Conservation (phyloP, 2,329 filamentous ascomycete species). For the Blastomyces silverae region DNA sequence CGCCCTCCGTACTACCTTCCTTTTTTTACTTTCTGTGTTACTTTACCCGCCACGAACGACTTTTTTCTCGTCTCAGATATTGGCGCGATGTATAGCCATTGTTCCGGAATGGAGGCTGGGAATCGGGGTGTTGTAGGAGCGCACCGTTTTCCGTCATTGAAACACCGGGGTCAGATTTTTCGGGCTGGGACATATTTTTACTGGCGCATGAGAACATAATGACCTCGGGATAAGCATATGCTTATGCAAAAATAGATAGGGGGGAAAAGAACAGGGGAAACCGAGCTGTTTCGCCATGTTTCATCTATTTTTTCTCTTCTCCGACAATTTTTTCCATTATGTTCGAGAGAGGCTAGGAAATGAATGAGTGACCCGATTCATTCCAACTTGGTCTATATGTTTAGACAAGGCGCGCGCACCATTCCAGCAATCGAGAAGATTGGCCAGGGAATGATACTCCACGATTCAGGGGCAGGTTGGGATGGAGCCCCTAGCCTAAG, state of each 20-base stretch:
- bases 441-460: too few relatives aligned
- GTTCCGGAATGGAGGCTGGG: not conserved
- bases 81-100: not conserved
- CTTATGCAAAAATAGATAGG: not conserved
- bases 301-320: not conserved
- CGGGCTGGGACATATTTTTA: not conserved
- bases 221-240: constrained; percentile 6
- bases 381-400: not conserved
- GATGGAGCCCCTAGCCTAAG: not conserved
- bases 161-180: not conserved
- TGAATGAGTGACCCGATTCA: not conserved
- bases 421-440: not conserved
- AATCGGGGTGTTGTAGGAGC: not conserved
- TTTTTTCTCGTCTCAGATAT: not conserved
- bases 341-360: not conserved
- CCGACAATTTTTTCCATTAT: not conserved
- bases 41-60: not conserved
- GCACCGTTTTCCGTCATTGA: not conserved
- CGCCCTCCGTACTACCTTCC: not conserved
- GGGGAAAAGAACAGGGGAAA: not conserved
- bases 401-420: not conserved
- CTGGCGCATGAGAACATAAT: constrained; percentile 5
- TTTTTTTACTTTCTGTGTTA: not conserved
- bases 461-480: not conserved
- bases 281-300: not conserved